phyloP scores from a whole-genome alignment of 352 stramenopile species.

The Globisporangium camurandrum region DNA sequence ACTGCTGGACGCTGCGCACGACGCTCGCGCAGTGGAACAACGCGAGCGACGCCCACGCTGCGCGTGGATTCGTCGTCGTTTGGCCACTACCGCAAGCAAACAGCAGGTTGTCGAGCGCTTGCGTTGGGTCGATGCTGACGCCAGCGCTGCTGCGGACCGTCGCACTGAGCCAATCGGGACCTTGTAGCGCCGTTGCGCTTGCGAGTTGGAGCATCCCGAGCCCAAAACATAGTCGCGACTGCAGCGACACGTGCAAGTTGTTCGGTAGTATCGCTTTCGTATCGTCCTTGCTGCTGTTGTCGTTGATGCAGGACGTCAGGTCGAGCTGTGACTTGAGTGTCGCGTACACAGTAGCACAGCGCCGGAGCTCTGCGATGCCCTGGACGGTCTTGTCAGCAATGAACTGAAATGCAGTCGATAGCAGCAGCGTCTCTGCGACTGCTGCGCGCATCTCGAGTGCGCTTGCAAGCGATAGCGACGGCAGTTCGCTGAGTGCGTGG shows the following conservation, averaged over 20 bases:
- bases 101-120: constrained; percentile 21
- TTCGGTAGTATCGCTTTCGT: constrained; percentile 7
- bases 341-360: constrained; percentile 16
- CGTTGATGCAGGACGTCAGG: no score
- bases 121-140: constrained; percentile 15
- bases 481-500: constrained; percentile 18
- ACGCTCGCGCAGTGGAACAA: constrained; percentile 22
- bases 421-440: constrained; percentile 25
- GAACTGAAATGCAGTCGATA: constrained; percentile 19
- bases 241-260: constrained; percentile 5
- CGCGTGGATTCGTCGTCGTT: constrained; percentile 8
- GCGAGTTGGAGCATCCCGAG: constrained; percentile 24
- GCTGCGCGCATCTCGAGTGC: constrained; percentile 14
- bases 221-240: constrained; percentile 22
- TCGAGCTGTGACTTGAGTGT: constrained; percentile 18
- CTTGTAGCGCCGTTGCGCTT: constrained; percentile 18
- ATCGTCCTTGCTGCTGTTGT: not conserved
- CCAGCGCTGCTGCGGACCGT: constrained; percentile 14
- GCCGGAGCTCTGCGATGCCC: constrained; percentile 20
- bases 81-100: constrained; percentile 8
- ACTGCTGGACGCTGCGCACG: constrained; percentile 19
- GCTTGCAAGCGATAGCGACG: constrained; percentile 23
- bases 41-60: constrained; percentile 23
- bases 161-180: constrained; percentile 20
- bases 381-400: constrained; percentile 20